phyloP scores from a whole-genome alignment of 2,329 filamentous ascomycete genomes.

The Sphaerulina musiva region DNA sequence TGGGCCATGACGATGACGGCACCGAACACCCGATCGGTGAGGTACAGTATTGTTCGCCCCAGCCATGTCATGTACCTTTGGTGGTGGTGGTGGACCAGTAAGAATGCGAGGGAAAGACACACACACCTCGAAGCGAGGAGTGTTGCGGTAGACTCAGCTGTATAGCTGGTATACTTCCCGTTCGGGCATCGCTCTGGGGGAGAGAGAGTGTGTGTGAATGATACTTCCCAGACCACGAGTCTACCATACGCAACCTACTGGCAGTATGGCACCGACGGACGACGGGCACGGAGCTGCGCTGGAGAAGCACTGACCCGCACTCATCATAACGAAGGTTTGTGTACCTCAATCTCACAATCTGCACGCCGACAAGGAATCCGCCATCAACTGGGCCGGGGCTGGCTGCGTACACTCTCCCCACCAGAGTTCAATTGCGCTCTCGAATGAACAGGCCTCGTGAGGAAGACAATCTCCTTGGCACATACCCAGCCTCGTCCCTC shows the following conservation, averaged over 20 bases:
- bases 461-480: conserved; percentile 13
- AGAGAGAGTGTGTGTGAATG: too few species aligned
- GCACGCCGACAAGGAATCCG: neutral
- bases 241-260: too few species aligned
- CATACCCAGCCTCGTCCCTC: conserved; percentile 4
- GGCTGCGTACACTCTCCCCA: conserved; percentile 1
- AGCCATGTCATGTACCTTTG: neutral
- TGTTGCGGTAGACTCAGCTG: too few species aligned
- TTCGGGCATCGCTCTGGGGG: too few species aligned
- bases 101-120: too few species aligned
- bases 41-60: neutral
- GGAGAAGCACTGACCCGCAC: neutral
- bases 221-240: too few species aligned
- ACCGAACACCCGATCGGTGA: neutral
- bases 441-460: conserved; percentile 12
- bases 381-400: conserved; percentile 3
- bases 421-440: conserved; percentile 15
- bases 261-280: too few species aligned
- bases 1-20: neutral
- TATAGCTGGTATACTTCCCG: too few species aligned
- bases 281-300: neutral
- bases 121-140: too few species aligned
- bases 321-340: neutral
- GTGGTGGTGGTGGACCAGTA: too few species aligned
- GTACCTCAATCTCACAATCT: neutral